Percentiles rank a stretch among this genome's conserved stretches.
Conservation (phyloP, 2,329 filamentous ascomycete genomes). For the Drechslerella stenobrocha region DNA sequence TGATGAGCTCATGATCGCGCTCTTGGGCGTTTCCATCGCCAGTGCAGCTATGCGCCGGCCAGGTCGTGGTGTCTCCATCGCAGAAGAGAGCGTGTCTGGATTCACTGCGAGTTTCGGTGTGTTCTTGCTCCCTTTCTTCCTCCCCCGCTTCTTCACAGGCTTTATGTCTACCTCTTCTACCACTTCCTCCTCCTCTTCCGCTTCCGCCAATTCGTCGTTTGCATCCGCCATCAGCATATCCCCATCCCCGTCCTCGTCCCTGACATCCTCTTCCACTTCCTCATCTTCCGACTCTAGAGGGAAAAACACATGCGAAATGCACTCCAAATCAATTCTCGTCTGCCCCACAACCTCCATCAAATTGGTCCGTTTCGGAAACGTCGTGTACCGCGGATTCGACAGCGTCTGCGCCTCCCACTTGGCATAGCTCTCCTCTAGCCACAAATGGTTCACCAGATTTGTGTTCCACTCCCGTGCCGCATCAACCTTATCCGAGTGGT, state of each 20-base stretch:
- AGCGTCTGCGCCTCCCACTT: slow-evolving; percentile 76
- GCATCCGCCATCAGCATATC: too few species aligned
- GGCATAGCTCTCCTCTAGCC: slow-evolving; percentile 96
- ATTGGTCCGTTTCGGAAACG: slow-evolving; percentile 87
- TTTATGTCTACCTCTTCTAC: slow-evolving; percentile 51
- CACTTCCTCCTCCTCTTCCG: slow-evolving; percentile 59
- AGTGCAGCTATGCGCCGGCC: slow-evolving; percentile 16
- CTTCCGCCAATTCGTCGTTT: slow-evolving; percentile 55
- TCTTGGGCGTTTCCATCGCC: slow-evolving; percentile 31
- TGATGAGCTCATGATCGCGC: slow-evolving; percentile 9
- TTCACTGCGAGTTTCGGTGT: slow-evolving; percentile 10
- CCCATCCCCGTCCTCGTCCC: slow-evolving; percentile 59
- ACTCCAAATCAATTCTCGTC: slow-evolving; percentile 74
- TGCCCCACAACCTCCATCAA: slow-evolving; percentile 90
- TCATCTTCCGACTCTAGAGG: slow-evolving; percentile 56
- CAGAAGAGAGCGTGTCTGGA: background rate
- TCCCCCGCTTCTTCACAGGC: slow-evolving; percentile 18
- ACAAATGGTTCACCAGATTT: slow-evolving; percentile 87
- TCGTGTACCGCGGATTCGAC: slow-evolving; percentile 74
- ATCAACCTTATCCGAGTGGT: slow-evolving; percentile 84
- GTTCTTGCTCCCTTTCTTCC: slow-evolving; percentile 26
- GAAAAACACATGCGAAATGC: slow-evolving; percentile 69
- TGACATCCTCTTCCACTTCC: slow-evolving; percentile 57
- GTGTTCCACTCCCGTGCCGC: slow-evolving; percentile 93
- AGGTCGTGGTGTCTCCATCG: slow-evolving; percentile 21